Evolutionary conservation across 768 basidiomycete species (phyloP).

Genomic region (Tricholoma furcatifolium): DNA sequence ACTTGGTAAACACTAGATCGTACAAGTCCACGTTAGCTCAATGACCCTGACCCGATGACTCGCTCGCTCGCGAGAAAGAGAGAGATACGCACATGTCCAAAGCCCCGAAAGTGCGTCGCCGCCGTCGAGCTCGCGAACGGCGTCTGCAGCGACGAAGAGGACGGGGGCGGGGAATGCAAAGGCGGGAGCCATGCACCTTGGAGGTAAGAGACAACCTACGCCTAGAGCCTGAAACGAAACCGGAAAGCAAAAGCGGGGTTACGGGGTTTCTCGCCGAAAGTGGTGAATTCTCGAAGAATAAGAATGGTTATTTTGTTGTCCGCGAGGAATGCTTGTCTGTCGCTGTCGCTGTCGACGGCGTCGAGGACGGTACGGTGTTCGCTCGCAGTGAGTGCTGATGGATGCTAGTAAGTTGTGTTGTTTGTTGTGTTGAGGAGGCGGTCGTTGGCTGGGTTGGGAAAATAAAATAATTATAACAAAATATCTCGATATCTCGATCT

Average conservation of each 20-base stretch:
- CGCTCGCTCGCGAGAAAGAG: no score
- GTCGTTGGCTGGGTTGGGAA: no score
- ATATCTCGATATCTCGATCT: conserved; percentile 4
- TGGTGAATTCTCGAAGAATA: no score
- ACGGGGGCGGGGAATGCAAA: conserved; percentile 60
- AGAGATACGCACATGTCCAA: conserved; percentile 71
- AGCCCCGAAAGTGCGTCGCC: conserved; percentile 64
- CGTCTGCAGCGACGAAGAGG: conserved; percentile 64
- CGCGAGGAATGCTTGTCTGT: no score
- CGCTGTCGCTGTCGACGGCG: not conserved
- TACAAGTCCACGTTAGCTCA: no score
- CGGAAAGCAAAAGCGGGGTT: conserved; percentile 11
- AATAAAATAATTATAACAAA: no score
- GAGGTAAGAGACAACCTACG: not conserved
- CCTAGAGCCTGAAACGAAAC: conserved; percentile 6
- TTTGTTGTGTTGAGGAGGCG: no score
- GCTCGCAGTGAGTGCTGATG: no score
- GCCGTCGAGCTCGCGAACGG: conserved; percentile 65
- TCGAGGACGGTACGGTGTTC: conserved; percentile 3
- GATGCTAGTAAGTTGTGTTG: no score
- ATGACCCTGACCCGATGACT: no score
- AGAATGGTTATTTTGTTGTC: not conserved
- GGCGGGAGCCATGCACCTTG: conserved; percentile 14
- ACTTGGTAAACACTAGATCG: conserved; percentile 87
- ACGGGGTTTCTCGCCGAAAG: conserved; percentile 9